These are phyloP conservation scores for Recurvomyces mirabilis DNA, from an alignment of 495 filamentous ascomycete genomes.

Conservation along the genomic window DNA sequence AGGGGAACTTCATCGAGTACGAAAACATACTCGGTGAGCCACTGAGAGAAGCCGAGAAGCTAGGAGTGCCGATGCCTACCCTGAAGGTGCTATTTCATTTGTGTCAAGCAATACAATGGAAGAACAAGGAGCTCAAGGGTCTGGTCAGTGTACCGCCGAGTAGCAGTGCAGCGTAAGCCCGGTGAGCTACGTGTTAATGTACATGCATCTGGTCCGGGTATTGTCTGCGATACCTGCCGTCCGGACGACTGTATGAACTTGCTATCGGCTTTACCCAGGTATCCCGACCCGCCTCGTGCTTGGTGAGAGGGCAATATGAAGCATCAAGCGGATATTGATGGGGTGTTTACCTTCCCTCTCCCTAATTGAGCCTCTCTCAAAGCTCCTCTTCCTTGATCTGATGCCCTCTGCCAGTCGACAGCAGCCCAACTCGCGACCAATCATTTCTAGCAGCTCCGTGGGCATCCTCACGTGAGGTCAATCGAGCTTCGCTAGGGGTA, in stretches of 20 bases:
- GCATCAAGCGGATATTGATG: too few relatives aligned
- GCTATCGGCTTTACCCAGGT: too few relatives aligned
- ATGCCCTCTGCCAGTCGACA: constrained; percentile 7
- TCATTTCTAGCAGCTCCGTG: constrained; percentile 2
- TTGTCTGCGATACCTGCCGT: neutral
- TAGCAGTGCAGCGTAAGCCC: neutral
- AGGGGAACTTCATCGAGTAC: constrained; percentile 42
- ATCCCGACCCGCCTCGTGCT: too few relatives aligned
- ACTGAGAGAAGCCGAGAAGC: constrained; percentile 34
- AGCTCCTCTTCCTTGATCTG: constrained; percentile 14
- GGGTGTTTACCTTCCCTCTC: too few relatives aligned
- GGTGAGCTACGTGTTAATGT: neutral
- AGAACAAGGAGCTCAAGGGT: constrained; percentile 13
- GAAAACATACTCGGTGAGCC: constrained; percentile 46
- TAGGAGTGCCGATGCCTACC: constrained; percentile 37
- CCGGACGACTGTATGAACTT: too few relatives aligned
- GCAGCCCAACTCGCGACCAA: constrained; percentile 10
- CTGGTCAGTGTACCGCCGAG: constrained; percentile 6
- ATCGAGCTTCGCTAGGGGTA: neutral
- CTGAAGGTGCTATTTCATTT: constrained; percentile 25
- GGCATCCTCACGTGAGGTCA: constrained; percentile 4
- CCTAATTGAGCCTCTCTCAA: constrained; percentile 4
- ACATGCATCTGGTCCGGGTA: neutral
- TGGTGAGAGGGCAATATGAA: too few relatives aligned
- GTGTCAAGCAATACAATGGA: constrained; percentile 10